phyloP scores from a whole-genome alignment of 2,329 filamentous ascomycete genomes.

The Aspergillus caelatus region DNA sequence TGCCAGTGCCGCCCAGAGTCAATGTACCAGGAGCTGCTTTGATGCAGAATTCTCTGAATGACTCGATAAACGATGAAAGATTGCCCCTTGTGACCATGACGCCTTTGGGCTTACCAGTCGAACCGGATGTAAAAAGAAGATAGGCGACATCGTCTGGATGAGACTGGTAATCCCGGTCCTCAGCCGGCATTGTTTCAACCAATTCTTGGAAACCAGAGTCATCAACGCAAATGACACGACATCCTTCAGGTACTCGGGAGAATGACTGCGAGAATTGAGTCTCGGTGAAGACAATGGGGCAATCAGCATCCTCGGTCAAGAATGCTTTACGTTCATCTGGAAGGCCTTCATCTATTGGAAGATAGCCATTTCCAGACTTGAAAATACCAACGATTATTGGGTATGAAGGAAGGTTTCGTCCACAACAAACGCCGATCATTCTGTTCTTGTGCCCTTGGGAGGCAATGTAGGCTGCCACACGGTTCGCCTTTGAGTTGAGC shows the following conservation, averaged over 20 bases:
- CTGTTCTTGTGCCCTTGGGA: slow-evolving; percentile 24
- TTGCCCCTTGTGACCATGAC: slow-evolving; percentile 79
- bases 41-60: slow-evolving; percentile 29
- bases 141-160: slow-evolving; percentile 25
- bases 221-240: slow-evolving; percentile 27
- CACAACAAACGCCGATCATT: slow-evolving; percentile 34
- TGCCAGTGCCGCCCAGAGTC: slow-evolving; percentile 30
- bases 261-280: slow-evolving; percentile 21
- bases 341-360: slow-evolving; percentile 38
- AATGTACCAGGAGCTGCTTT: slow-evolving; percentile 27
- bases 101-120: slow-evolving; percentile 94
- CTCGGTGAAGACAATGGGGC: slow-evolving; percentile 34
- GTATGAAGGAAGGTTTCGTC: slow-evolving; percentile 30
- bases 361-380: slow-evolving; percentile 38
- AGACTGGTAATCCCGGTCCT: slow-evolving; percentile 18
- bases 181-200: slow-evolving; percentile 19
- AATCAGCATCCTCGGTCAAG: slow-evolving; percentile 30
- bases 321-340: slow-evolving; percentile 34
- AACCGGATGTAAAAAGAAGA: slow-evolving; percentile 90
- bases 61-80: slow-evolving; percentile 33
- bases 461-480: slow-evolving; percentile 29
- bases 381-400: slow-evolving; percentile 35
- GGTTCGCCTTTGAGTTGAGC: slow-evolving; percentile 27
- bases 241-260: slow-evolving; percentile 20
- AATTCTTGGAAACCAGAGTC: slow-evolving; percentile 19